Evolutionary conservation across 2,329 filamentous ascomycete genomes (phyloP), one percentile per base, ranked within the genome.

Genomic region (Apiospora pterosperma): DNA sequence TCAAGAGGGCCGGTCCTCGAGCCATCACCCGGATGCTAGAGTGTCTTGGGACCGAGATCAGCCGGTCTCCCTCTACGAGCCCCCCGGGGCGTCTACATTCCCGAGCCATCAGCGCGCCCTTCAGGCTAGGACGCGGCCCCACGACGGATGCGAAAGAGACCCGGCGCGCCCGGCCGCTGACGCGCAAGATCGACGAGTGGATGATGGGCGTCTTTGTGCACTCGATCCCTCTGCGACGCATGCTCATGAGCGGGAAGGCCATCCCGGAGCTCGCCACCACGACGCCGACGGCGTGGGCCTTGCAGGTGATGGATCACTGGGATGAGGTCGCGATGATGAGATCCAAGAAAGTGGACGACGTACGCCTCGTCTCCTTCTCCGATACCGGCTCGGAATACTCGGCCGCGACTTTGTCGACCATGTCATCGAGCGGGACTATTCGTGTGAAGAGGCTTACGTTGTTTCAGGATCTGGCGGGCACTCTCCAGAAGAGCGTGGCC

Each of bases 191-290:
- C n/a, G 60, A 62, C 25, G 39, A 42, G 25, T 62, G 60, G 60
- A n/a, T 62, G 39, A 39, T 62, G 38, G 60, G 60, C 31, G 8
- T 21, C 8, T 62, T 62, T 23, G 60, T 62, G n/a, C 39, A 62
- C 28, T 62, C 60, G 38, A 62, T 62, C 19, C 31, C 60, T 25
- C n/a, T 48, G 28, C 39, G 60, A 10, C 38, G 60, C 38, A 23
- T 62, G 14, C 60, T 62, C 16, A 48, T 62, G 60, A 62, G 60
- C 12, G 60, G 60, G 1, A 48, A 34, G 60, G 28, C 21, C n/a
- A 42, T 48, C 2, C 60, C 60, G 38, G 39, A 48, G 6, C 39
- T 62, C 16, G 41, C 60, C 8, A 36, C 39, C 7, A 48, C 60
- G n/a, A 44, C 25, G 10, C 60, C 60, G 19, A 34, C 28, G 25